Evolutionary conservation across 2,329 filamentous ascomycete genomes (phyloP), one percentile per base, ranked within the genome.

Genomic region (Zasmidium cellare): DNA sequence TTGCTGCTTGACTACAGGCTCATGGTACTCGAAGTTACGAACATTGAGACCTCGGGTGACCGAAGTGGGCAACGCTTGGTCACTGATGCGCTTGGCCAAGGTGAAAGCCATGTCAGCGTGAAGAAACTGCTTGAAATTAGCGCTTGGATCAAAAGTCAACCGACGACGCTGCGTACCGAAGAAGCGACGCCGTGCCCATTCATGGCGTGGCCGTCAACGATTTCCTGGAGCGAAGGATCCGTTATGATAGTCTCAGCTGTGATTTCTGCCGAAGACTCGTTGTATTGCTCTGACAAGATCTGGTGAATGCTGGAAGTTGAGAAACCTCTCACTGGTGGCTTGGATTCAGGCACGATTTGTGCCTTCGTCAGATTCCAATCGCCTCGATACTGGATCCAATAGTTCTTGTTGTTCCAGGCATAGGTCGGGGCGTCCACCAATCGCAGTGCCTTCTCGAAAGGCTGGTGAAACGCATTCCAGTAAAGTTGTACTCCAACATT

Each of bases 401-500:
- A 74, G 20, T 67, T 68, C 59, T 75, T 74, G 7, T 66, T 52
- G 41, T 75, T 61, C 62, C 64, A 76, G 9, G 47, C 46, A 54
- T 76, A 76, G 1, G 66, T 61, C 1, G 86, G 85, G 2, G 88
- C 82, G 38, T 85, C 79, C 75, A 86, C 24, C 22, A 62, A 0
- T 71, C 71, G 38, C 25, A 59, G 0, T 74, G 70, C 12, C 77
- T 65, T 38, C 74, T 72, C 65, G 74, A 76, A 77, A 74, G 80
- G 9, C 71, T 69, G 71, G 24, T 81, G 73, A 63, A 82, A 86
- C 67, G 86, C 85, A 49, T 80, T 78, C 84, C 86, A 90, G 63
- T 84, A 74, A 23, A 90, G 72, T 3, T 78, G 72, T 1, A 85
- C 63, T 0, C 86, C 87, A 1, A 74, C 76, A 1, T 69, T 69